Percentiles rank a stretch among this genome's conserved stretches.
phyloP scores from a whole-genome alignment of 2,329 filamentous ascomycete genomes.

The Bipolaris bicolor region DNA sequence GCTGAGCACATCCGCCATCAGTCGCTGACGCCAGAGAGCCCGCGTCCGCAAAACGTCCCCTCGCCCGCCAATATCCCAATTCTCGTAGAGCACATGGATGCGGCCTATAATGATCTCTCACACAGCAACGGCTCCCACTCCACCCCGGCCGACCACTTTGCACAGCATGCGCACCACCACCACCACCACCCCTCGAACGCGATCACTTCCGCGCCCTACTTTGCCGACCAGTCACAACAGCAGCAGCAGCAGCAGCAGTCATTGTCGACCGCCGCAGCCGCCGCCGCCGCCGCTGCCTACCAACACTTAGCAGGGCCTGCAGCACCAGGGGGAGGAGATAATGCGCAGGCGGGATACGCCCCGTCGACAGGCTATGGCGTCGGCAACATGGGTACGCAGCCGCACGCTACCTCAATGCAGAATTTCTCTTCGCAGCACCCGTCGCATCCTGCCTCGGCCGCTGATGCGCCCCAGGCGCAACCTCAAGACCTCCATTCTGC shows the following conservation, averaged over 20 bases:
- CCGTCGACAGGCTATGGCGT: slow-evolving; percentile 36
- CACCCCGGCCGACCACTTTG: slow-evolving; percentile 41
- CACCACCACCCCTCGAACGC: slow-evolving; percentile 30
- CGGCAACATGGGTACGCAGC: slow-evolving; percentile 35
- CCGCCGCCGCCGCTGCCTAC: slow-evolving; percentile 14
- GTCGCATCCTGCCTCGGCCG: slow-evolving; percentile 39
- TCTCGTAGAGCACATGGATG: slow-evolving; percentile 73
- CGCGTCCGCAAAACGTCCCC: slow-evolving; percentile 71
- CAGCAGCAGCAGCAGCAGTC: slow-evolving; percentile 1
- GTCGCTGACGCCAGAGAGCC: slow-evolving; percentile 72
- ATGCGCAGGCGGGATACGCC: slow-evolving; percentile 30
- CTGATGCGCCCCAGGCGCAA: slow-evolving; percentile 44
- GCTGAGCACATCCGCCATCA: slow-evolving; percentile 67
- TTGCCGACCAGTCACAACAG: slow-evolving; percentile 29
- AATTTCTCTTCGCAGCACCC: slow-evolving; percentile 44
- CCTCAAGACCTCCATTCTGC: slow-evolving; percentile 38
- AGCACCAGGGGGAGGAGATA: slow-evolving; percentile 31
- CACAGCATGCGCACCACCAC: slow-evolving; percentile 42
- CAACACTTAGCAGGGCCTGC: slow-evolving; percentile 35
- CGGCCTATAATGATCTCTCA: slow-evolving; percentile 70
- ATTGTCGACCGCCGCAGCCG: slow-evolving; percentile 10
- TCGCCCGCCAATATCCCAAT: slow-evolving; percentile 73
- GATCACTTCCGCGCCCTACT: slow-evolving; percentile 39
- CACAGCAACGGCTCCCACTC: slow-evolving; percentile 55
- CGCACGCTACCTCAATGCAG: slow-evolving; percentile 48